Evolutionary conservation across 208 protist species (phyloP), one percentile per base, ranked within the genome.

Genomic region (Trypanosoma theileri): DNA sequence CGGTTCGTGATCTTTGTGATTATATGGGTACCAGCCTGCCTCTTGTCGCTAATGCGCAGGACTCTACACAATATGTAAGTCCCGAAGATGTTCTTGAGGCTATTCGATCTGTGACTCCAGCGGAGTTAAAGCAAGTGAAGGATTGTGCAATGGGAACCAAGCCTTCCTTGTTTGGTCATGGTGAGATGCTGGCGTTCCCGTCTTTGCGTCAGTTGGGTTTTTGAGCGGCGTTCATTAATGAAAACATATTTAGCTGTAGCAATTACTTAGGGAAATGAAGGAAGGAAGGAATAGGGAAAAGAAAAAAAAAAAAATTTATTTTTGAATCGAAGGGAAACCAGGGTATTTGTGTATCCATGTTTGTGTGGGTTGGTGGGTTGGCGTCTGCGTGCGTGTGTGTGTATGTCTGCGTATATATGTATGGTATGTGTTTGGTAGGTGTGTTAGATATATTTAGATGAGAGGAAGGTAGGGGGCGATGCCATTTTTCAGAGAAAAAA

Each of bases 1-100:
- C 68, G 22, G 69, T 87, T 45, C 86, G 87, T 54, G 87, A 92
- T 79, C 88, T 93, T 72, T 92, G 85, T 75, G 91, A 96, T 71
- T 94, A 88, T 77, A 80, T 96, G 73, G 88, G 87, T 50, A 94
- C 86, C 48, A 84, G 78, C 59, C 71, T 95, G 53, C 48, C 74
- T n/a, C 14, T 87, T 10, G 48, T 44, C 1, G 76, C 77, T 16
- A 59, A 57, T 58, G 46, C 51, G 31, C 46, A 42, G 28, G 62
- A 59, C 21, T 81, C 79, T 6, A 90, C 75, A 51, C 55, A 77
- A 14, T 65, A 78, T 28, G 75, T 71, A 24, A 72, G 51, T 50
- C 53, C 86, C 12, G 81, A 85, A 46, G 87, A 90, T 58, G 72
- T 95, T 19, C 54, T 89, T 17, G 80, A 83, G 17, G 85, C 86